These are phyloP conservation scores for Hirsutella thompsonii DNA, from an alignment of 2,329 filamentous ascomycete genomes.

Conservation along the genomic window DNA sequence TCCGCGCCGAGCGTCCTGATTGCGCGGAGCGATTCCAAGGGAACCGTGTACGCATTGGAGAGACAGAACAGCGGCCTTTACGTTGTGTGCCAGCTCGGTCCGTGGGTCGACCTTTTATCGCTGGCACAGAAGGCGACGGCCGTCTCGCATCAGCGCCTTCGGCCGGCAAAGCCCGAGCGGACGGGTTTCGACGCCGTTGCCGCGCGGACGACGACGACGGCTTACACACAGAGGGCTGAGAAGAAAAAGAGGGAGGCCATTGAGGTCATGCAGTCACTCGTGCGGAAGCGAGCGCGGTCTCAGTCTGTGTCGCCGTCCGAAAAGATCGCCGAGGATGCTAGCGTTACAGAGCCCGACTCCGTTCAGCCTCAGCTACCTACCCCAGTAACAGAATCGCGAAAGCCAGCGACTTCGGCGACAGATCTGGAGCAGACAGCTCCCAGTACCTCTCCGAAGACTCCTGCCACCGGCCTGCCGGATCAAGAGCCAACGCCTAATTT, in stretches of 20 bases:
- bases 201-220: slow-evolving; percentile 27
- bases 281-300: slow-evolving; percentile 37
- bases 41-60: slow-evolving; percentile 51
- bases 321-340: slow-evolving; percentile 10
- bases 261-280: slow-evolving; percentile 48
- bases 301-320: slow-evolving; percentile 26
- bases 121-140: slow-evolving; percentile 36
- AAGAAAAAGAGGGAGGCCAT: slow-evolving; percentile 47
- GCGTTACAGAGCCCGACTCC: slow-evolving; percentile 6
- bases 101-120: slow-evolving; percentile 48
- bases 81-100: slow-evolving; percentile 53
- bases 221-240: slow-evolving; percentile 33
- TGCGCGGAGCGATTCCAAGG: slow-evolving; percentile 42
- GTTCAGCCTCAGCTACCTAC: slow-evolving; percentile 10
- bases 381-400: slow-evolving; percentile 7
- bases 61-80: slow-evolving; percentile 48
- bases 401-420: slow-evolving; percentile 6
- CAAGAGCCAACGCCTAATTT: slow-evolving; percentile 3
- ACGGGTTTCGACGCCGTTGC: slow-evolving; percentile 8
- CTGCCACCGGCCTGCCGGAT: neutral
- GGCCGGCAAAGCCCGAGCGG: slow-evolving; percentile 8
- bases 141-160: slow-evolving; percentile 17
- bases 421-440: slow-evolving; percentile 6
- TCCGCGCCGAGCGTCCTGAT: slow-evolving; percentile 44
- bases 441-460: neutral